Percentiles rank a stretch among this genome's conserved stretches.
Evolutionary conservation across 306 rosid genomes (phyloP).

Genomic region (Arachis stenosperma): DNA sequence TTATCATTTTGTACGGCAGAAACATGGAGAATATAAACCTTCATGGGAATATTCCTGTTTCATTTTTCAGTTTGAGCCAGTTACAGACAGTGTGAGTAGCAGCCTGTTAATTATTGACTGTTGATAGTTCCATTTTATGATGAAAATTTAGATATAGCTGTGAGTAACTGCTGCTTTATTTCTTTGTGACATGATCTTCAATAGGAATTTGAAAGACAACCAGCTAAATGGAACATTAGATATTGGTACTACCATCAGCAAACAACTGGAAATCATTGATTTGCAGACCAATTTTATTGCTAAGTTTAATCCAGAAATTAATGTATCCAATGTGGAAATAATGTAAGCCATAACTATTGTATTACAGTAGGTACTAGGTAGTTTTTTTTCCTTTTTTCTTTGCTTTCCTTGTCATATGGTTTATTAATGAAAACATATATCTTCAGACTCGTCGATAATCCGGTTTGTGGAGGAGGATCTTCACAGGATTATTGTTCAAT

Average conservation of each 20-base stretch:
- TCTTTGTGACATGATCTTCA: conserved; percentile 6
- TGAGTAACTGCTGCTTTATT: background rate
- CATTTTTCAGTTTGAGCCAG: conserved; percentile 51
- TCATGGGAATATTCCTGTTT: conserved; percentile 53
- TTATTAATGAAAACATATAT: conserved; percentile 18
- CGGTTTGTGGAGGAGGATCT: conserved; percentile 47
- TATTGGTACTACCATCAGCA: conserved; percentile 42
- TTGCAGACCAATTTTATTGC: conserved; percentile 40
- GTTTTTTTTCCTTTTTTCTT: conserved; percentile 21
- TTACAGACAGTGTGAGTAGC: conserved; percentile 65
- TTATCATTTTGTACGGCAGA: conserved; percentile 46
- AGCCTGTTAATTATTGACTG: background rate
- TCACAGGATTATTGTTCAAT: conserved; percentile 45
- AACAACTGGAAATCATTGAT: conserved; percentile 41
- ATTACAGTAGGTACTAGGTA: conserved; percentile 15
- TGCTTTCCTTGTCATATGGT: conserved; percentile 9
- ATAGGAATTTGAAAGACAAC: conserved; percentile 44
- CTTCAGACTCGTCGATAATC: conserved; percentile 63
- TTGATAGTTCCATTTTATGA: conserved; percentile 8
- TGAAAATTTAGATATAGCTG: background rate
- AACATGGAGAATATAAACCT: conserved; percentile 54
- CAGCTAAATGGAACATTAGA: conserved; percentile 44
- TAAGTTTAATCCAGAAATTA: conserved; percentile 17
- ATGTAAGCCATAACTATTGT: conserved; percentile 37
- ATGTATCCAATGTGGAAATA: conserved; percentile 36